Evolutionary conservation across 1,139 yeast species (phyloP).

Genomic region (Wickerhamomyces sp.): DNA sequence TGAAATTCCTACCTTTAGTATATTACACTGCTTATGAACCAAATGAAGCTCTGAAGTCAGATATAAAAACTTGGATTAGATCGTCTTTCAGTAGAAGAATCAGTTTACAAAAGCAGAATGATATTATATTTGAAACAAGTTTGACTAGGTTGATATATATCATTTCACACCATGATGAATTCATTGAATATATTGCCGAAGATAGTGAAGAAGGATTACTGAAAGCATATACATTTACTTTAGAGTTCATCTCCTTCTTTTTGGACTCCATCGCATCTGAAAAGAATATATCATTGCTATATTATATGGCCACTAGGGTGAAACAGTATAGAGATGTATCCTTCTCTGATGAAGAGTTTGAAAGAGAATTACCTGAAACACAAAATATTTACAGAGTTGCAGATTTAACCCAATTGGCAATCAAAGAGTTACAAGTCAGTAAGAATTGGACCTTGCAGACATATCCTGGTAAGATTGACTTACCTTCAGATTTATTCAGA

Average conservation of each 20-base stretch:
- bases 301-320: constrained; percentile 72
- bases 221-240: constrained; percentile 46
- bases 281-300: constrained; percentile 68
- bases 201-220: constrained; percentile 24
- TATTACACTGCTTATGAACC: constrained; percentile 82
- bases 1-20: constrained; percentile 59
- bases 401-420: constrained; percentile 65
- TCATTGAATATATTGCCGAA: constrained; percentile 38
- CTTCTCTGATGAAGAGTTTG: constrained; percentile 35
- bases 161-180: constrained; percentile 73
- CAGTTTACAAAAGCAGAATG: constrained; percentile 29
- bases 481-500: constrained; percentile 62
- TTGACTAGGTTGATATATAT: constrained; percentile 66
- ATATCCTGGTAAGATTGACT: constrained; percentile 74
- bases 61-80: constrained; percentile 67
- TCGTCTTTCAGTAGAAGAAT: constrained; percentile 47
- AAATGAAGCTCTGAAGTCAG: constrained; percentile 40
- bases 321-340: constrained; percentile 71
- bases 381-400: constrained; percentile 59
- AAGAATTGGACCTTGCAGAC: constrained; percentile 69
- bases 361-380: constrained; percentile 25
- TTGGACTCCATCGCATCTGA: constrained; percentile 57
- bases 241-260: constrained; percentile 56
- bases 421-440: constrained; percentile 53
- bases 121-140: constrained; percentile 55